Base-by-base conservation (phyloP, 192 early-diverging fungal species). In the Lobosporangium transversale region DNA sequence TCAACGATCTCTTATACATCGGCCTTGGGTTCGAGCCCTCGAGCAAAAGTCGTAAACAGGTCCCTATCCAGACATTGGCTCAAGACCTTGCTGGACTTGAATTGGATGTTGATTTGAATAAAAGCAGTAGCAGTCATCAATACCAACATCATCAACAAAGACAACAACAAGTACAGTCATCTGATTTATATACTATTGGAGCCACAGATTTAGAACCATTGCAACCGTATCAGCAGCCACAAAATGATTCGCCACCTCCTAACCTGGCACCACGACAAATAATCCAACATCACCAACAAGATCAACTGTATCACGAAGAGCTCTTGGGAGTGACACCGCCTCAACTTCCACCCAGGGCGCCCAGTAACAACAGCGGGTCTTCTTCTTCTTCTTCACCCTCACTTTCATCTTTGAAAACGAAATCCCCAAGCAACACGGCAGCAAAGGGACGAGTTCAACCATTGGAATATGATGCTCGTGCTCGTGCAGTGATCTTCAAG, bases 401-500 rank as follows among this genome's bases (percentile, higher is more conserved):
- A 1, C 3, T 42, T 0, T 58, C 61, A 27, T 50, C 48, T 18
- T n/a, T n/a, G n/a, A n/a, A n/a, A n/a, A n/a, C n/a, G n/a, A 40
- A 29, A 43, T 44, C 49, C 9, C 57, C 17, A 17, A 57, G 29
- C 9, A 62, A 37, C n/a, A 10, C 37, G 8, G 8, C 7, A 35
- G 17, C 26, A 26, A 9, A 24, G 33, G 45, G 40, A 26, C 24
- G 59, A 30, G 50, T 70, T 8, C 63, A 75, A 21, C 78, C 70
- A 20, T 55, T 69, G 9, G 78, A 79, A 49, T 88, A 88, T 61
- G 87, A 88, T 54, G 66, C 87, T 14, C 62, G 87, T 12, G 70
- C 84, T 17, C 70, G 87, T 29, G 70, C 75, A 0, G 58, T 86
- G 23, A 58, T 86, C 15, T 81, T 85, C 23, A 50, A 53, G 12